These are phyloP conservation scores for Trichoderma simmonsii DNA, from an alignment of 2,329 filamentous ascomycete species.

Conservation along the genomic window DNA sequence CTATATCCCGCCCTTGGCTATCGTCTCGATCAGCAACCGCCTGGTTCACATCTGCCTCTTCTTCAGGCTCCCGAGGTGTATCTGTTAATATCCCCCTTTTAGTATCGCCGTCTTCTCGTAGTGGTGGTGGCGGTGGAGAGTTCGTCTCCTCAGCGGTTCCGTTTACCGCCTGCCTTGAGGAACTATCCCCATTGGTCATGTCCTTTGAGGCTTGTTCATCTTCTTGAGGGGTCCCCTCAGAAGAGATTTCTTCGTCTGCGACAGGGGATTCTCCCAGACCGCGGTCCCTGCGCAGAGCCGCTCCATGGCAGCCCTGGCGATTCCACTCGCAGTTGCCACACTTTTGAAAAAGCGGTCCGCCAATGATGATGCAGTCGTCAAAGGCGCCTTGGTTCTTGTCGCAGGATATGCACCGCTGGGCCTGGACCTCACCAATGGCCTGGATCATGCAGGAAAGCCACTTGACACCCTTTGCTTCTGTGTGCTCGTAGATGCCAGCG, in stretches of 20 bases:
- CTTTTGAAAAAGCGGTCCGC: conserved; percentile 41
- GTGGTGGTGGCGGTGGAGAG: neutral
- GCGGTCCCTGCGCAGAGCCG: conserved; percentile 18
- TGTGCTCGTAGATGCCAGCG: conserved; percentile 40
- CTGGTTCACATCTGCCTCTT: neutral
- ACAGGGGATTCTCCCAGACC: neutral
- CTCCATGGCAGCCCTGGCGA: conserved; percentile 36
- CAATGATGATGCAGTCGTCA: conserved; percentile 44
- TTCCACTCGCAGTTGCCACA: conserved; percentile 54
- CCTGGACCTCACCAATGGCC: conserved; percentile 44
- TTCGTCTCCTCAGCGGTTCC: neutral
- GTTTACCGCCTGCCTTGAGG: neutral
- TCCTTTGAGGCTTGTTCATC: neutral
- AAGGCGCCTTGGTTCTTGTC: conserved; percentile 43
- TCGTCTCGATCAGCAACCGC: neutral
- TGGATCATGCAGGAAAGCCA: conserved; percentile 51
- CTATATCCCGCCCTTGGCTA: neutral
- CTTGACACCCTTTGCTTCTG: conserved; percentile 42
- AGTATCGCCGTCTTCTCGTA: neutral
- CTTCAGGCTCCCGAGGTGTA: neutral
- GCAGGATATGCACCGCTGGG: conserved; percentile 41
- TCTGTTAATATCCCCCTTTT: neutral
- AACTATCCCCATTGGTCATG: neutral
- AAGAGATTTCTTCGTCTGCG: neutral
- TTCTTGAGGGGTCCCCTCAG: neutral